Conservation (phyloP, 129 eudicot genomes). For the Solidago caesia region DNA sequence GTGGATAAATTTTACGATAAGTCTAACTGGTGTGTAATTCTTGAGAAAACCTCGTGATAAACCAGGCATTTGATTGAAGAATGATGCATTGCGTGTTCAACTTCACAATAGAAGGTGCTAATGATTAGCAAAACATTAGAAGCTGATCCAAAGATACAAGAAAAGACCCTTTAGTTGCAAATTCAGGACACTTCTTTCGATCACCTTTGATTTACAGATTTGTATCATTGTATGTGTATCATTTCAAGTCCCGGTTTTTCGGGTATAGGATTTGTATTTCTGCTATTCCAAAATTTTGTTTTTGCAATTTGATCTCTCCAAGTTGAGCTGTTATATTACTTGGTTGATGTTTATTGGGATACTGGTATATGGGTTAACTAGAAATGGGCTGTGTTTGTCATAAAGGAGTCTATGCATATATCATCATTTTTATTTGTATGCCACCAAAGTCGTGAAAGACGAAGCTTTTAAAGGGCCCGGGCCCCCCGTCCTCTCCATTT, state of each 20-base stretch:
- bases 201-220: conserved; percentile 6
- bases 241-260: conserved; percentile 14
- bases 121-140: conserved; percentile 11
- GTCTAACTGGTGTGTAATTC: conserved; percentile 92
- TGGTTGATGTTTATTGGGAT: not conserved
- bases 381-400: not conserved
- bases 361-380: not conserved
- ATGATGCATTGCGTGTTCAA: not conserved
- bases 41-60: conserved; percentile 56
- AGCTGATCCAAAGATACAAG: conserved; percentile 13
- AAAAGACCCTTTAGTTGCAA: conserved; percentile 1
- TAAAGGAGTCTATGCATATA: too few relatives aligned
- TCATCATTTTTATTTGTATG: not conserved
- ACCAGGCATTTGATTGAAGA: not conserved
- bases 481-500: too few relatives aligned
- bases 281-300: conserved; percentile 6
- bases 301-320: conserved; percentile 9
- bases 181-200: conserved; percentile 7
- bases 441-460: too few relatives aligned
- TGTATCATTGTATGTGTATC: conserved; percentile 4
- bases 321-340: not conserved
- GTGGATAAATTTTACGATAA: conserved; percentile 85
- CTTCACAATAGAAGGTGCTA: not conserved
- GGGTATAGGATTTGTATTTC: conserved; percentile 24
- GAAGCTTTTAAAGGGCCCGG: too few relatives aligned